Evolutionary conservation across 805 yeast species (phyloP).

Genomic region (Grigorovia transvaalensis): DNA sequence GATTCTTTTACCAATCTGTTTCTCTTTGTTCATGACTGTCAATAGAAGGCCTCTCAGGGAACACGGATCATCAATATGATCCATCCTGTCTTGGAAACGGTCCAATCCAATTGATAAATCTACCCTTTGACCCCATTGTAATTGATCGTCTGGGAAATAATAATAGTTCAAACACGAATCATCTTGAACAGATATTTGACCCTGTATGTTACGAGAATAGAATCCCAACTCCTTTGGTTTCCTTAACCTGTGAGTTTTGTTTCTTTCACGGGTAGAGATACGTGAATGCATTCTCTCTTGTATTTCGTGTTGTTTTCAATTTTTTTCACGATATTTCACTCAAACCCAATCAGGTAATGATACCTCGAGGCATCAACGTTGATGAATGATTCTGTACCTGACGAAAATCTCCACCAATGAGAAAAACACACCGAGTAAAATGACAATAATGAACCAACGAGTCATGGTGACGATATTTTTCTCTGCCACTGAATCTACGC

Average conservation of each 20-base stretch:
- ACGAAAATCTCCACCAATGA: conserved; percentile 61
- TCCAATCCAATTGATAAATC: conserved; percentile 61
- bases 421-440: conserved; percentile 67
- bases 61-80: conserved; percentile 38
- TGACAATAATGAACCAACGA: conserved; percentile 76
- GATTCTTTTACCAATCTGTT: conserved; percentile 10
- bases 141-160: conserved; percentile 68
- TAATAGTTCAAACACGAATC: conserved; percentile 52
- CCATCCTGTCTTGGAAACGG: conserved; percentile 44
- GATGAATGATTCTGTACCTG: conserved; percentile 41
- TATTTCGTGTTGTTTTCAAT: neutral
- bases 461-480: conserved; percentile 85
- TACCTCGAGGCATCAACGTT: neutral
- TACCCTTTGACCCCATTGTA: conserved; percentile 36
- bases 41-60: conserved; percentile 44
- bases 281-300: neutral
- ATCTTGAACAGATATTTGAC: conserved; percentile 39
- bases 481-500: conserved; percentile 91
- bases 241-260: conserved; percentile 47
- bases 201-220: conserved; percentile 51
- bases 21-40: conserved; percentile 50
- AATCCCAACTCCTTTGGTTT: conserved; percentile 77
- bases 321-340: neutral
- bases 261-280: conserved; percentile 1
- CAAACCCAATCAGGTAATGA: no score